Conservation (phyloP, 2,329 filamentous ascomycete genomes). For the Phialophora expanda region DNA sequence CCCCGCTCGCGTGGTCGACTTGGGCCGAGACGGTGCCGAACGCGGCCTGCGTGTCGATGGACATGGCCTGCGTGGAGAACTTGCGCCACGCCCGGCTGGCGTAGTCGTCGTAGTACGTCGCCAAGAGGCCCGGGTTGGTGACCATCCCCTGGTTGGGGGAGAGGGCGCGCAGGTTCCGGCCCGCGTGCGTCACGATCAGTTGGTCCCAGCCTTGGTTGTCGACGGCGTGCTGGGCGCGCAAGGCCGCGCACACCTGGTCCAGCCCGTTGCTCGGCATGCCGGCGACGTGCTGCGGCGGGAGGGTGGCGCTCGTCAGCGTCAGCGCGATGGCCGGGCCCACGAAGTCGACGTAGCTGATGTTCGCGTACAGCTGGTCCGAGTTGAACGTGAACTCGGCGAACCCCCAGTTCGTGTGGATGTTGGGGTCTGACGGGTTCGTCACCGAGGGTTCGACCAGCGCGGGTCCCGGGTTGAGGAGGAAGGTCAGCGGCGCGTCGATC, state of each 20-base stretch:
- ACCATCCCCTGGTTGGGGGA: slow-evolving; percentile 52
- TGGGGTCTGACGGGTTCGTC: slow-evolving; percentile 68
- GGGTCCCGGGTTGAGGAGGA: slow-evolving; percentile 73
- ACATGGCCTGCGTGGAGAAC: slow-evolving; percentile 54
- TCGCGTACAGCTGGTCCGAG: slow-evolving; percentile 65
- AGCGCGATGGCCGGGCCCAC: slow-evolving; percentile 66
- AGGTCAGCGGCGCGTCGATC: slow-evolving; percentile 65
- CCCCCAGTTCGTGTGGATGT: slow-evolving; percentile 66
- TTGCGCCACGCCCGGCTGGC: slow-evolving; percentile 58
- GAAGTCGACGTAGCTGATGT: slow-evolving; percentile 79
- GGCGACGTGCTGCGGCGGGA: slow-evolving; percentile 57
- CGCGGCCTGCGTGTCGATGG: slow-evolving; percentile 68
- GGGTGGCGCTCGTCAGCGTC: slow-evolving; percentile 52
- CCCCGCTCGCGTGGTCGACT: slow-evolving; percentile 47
- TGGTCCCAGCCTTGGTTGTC: slow-evolving; percentile 68
- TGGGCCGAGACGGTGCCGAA: slow-evolving; percentile 60
- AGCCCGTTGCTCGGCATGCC: slow-evolving; percentile 66
- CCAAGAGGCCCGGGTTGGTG: slow-evolving; percentile 54
- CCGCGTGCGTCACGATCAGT: slow-evolving; percentile 56
- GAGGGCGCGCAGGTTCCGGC: slow-evolving; percentile 49
- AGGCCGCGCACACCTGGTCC: slow-evolving; percentile 58
- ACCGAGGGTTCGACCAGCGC: slow-evolving; percentile 76
- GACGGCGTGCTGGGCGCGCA: slow-evolving; percentile 60
- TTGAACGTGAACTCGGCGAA: slow-evolving; percentile 75
- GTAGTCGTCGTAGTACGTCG: slow-evolving; percentile 59